Base-by-base conservation (phyloP, 1,284 basidiomycete genomes). In the Apiotrichum akiyoshidainum region DNA sequence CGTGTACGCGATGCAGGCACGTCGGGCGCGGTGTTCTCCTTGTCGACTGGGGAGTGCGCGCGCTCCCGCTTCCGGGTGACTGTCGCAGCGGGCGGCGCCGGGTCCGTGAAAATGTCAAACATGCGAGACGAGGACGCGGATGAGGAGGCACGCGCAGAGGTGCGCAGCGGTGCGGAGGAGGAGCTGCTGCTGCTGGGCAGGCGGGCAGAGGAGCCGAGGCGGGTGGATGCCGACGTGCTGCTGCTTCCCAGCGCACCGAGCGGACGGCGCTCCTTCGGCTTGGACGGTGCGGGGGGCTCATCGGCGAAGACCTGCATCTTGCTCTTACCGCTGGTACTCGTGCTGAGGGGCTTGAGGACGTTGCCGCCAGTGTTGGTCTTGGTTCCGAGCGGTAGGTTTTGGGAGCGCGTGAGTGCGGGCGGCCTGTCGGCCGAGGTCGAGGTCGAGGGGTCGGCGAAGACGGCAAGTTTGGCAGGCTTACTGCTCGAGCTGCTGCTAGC, bases 1-100 rank as follows among this genome's bases (percentile, higher is more conserved):
- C 58, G 55, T 8, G 70, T 68, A 3, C 64, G 53, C 12, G 60
- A 50, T 9, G 69, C 62, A 16, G 67, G 68, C 8, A 65, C 66
- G 54, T 65, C 68, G 17, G 34, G 47, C 13, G 6, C 41, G 17
- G 17, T 31, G 54, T 74, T 74, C 64, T 74, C 71, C 54, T 72
- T 68, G 52, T 73, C 46, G 10, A 21, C 34, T 37, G 35, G 46
- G 17, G 19, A 45, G 40, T n/a, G 44, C 42, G 37, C 52, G 34
- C 35, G 50, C 17, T 52, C 40, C 45, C 44, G 37, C 39, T 54
- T 46, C 37, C 35, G 31, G 21, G 16, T 34, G 34, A 9, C 10
- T 35, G 33, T 14, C 22, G 31, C 2, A 9, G 48, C 31, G 21
- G 47, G 6, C 14, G 26, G 53, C 13, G 16, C 22, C 17, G 54